These are phyloP conservation scores for Beauveria medogensis DNA, from an alignment of 2,329 filamentous ascomycete genomes.

Conservation along the genomic window DNA sequence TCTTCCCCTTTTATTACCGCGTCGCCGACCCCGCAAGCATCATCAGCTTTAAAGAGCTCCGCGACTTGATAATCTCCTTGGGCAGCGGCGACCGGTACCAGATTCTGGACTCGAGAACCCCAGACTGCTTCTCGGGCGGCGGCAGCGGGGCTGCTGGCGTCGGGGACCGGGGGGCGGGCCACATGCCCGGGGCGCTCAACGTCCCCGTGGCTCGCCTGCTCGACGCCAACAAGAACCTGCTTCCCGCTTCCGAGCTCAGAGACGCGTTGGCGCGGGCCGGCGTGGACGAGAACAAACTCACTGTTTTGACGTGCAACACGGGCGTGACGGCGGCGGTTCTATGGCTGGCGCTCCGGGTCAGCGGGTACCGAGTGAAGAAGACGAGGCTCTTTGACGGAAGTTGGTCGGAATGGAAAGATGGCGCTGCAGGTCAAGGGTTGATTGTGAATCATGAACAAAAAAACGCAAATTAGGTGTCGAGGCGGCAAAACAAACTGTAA, in stretches of 20 bases:
- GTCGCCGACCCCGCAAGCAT: background rate
- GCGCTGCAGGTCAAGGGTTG: background rate
- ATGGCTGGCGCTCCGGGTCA: too few species aligned
- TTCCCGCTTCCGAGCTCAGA: too few species aligned
- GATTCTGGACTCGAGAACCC: background rate
- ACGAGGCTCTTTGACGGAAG: background rate
- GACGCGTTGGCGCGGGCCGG: too few species aligned
- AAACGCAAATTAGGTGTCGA: background rate
- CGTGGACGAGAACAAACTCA: too few species aligned
- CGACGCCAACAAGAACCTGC: too few species aligned
- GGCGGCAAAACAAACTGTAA: too few species aligned
- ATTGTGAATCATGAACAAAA: background rate
- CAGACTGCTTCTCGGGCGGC: background rate
- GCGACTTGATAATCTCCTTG: background rate
- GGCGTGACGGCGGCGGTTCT: too few species aligned
- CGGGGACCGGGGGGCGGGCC: too few species aligned
- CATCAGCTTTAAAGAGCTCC: background rate
- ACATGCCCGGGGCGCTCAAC: too few species aligned
- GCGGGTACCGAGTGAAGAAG: background rate
- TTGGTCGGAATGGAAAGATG: background rate
- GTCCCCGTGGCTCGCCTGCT: too few species aligned
- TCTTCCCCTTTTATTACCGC: background rate
- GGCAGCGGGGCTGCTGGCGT: background rate
- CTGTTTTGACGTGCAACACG: too few species aligned
- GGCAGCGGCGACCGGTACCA: background rate